phyloP scores from a whole-genome alignment of 805 yeast genomes.

The Lachancea meyersii region DNA sequence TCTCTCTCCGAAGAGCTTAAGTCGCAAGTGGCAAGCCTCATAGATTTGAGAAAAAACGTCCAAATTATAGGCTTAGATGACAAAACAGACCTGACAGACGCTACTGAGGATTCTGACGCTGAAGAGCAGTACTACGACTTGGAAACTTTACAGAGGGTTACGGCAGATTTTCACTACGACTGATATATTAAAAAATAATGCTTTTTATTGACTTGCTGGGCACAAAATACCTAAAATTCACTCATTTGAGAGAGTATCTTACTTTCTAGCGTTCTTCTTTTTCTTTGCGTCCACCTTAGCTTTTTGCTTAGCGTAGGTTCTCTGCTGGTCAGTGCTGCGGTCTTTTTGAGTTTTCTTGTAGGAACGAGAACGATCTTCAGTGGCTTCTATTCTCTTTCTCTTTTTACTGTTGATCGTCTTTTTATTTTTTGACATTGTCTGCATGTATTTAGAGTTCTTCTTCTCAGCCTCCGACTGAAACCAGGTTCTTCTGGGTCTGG shows the following conservation, averaged over 20 bases:
- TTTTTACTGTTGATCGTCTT: conserved; percentile 54
- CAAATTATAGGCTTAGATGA: conserved; percentile 42
- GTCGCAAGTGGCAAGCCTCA: conserved; percentile 39
- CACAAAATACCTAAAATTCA: not conserved
- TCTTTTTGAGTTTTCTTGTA: conserved; percentile 79
- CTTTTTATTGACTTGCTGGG: not conserved
- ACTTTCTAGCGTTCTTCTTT: conserved; percentile 26
- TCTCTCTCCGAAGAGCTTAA: conserved; percentile 39
- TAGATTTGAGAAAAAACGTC: conserved; percentile 42
- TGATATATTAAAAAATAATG: conserved; percentile 4
- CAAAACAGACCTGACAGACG: conserved; percentile 14
- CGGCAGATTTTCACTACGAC: conserved; percentile 27
- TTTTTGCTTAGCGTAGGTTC: conserved; percentile 34
- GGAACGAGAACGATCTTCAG: conserved; percentile 49
- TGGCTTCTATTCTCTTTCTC: conserved; percentile 64
- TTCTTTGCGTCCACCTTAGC: conserved; percentile 19
- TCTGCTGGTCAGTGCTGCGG: conserved; percentile 48
- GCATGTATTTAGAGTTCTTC: conserved; percentile 33
- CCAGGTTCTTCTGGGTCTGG: conserved; percentile 97
- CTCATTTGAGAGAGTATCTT: not conserved
- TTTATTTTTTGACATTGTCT: conserved; percentile 44
- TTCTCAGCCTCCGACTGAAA: conserved; percentile 56
- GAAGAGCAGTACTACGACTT: conserved; percentile 22
- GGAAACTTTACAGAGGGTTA: conserved; percentile 19
- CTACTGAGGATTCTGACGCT: conserved; percentile 14